Conservation (phyloP, 768 basidiomycete genomes). For the Floccularia luteovirens region DNA sequence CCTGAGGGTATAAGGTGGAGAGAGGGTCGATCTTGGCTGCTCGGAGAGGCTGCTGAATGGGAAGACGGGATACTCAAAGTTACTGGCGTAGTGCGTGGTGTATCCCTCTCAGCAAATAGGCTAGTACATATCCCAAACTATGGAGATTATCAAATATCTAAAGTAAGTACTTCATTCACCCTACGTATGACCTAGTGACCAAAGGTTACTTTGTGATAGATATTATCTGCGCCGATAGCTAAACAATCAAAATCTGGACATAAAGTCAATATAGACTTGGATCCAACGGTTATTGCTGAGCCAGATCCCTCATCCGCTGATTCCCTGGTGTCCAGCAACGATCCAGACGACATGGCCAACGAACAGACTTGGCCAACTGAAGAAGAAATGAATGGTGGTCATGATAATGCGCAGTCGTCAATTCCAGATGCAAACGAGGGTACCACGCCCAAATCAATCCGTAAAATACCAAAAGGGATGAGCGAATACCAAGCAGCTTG, state of each 20-base stretch:
- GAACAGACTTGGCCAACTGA: slow-evolving; percentile 99
- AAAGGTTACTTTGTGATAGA: slow-evolving; percentile 32
- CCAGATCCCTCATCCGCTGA: slow-evolving; percentile 63
- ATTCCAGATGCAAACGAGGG: slow-evolving; percentile 62
- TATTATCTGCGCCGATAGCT: slow-evolving; percentile 53
- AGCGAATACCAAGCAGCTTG: slow-evolving; percentile 96
- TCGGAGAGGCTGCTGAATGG: slow-evolving; percentile 59
- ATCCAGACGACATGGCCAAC: slow-evolving; percentile 83
- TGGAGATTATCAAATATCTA: slow-evolving; percentile 83
- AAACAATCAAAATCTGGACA: slow-evolving; percentile 26
- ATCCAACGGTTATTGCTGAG: slow-evolving; percentile 57
- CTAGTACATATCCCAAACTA: slow-evolving; percentile 81
- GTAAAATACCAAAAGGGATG: slow-evolving; percentile 87
- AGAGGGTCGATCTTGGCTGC: slow-evolving; percentile 69
- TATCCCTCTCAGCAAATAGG: slow-evolving; percentile 69
- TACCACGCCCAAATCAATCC: slow-evolving; percentile 76
- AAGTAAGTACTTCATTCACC: slow-evolving; percentile 35
- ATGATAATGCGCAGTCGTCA: slow-evolving; percentile 17
- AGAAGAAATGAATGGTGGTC: slow-evolving; percentile 71
- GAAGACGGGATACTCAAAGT: slow-evolving; percentile 60
- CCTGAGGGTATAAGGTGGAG: slow-evolving; percentile 79
- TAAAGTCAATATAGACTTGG: slow-evolving; percentile 55
- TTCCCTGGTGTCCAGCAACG: slow-evolving; percentile 80
- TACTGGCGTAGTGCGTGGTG: slow-evolving; percentile 82
- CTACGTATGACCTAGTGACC: background rate